Evolutionary conservation across 2,329 filamentous ascomycete species (phyloP).

Genomic region (Pseudogymnoascus sp.): DNA sequence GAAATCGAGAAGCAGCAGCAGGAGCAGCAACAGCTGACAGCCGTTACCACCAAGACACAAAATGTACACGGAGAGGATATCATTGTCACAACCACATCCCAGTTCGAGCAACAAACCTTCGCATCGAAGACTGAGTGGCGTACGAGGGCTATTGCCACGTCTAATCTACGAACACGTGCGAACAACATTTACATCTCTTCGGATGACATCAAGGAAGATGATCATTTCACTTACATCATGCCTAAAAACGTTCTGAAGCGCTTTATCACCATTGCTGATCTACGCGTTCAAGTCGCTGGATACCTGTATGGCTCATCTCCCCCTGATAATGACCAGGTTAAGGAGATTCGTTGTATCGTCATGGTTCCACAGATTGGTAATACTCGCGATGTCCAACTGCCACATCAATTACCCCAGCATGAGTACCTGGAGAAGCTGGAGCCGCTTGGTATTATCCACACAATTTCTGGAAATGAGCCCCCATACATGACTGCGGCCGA

Average conservation of each 20-base stretch:
- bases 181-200: constrained; percentile 99
- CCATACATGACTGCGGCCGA: constrained; percentile 94
- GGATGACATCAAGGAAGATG: constrained; percentile 79
- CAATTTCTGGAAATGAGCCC: constrained; percentile 85
- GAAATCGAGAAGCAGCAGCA: constrained; percentile 99
- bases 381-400: constrained; percentile 82
- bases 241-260: constrained; percentile 97
- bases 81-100: constrained; percentile 93
- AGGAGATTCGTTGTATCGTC: constrained; percentile 93
- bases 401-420: constrained; percentile 82
- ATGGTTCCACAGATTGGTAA: constrained; percentile 97
- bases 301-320: constrained; percentile 92
- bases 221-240: constrained; percentile 87
- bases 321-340: constrained; percentile 90
- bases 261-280: constrained; percentile 94
- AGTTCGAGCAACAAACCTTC: constrained; percentile 96
- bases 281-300: constrained; percentile 91
- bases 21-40: constrained; percentile 91
- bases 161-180: constrained; percentile 82
- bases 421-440: constrained; percentile 82
- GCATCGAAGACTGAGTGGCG: constrained; percentile 99
- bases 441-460: constrained; percentile 91
- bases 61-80: constrained; percentile 97
- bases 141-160: constrained; percentile 90
- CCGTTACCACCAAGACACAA: constrained; percentile 95